Percentiles rank a stretch among this genome's conserved stretches.
Evolutionary conservation across 1,139 yeast species (phyloP).

Genomic region (Blastobotrys capitulatus): DNA sequence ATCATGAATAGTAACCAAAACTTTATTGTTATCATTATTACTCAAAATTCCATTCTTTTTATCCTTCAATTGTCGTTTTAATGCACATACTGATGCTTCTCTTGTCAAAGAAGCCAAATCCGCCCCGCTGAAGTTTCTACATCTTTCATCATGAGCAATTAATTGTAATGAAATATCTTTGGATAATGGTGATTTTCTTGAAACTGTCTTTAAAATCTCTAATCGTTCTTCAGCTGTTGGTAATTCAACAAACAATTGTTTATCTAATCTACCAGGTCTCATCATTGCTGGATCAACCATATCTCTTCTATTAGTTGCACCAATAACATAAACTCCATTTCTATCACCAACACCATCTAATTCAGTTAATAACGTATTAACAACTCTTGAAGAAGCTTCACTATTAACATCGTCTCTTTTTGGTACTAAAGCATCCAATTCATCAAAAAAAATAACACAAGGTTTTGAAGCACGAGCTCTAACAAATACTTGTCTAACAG

Average conservation of each 20-base stretch:
- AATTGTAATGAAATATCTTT: constrained; percentile 51
- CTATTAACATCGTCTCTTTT: constrained; percentile 79
- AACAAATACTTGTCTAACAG: constrained; percentile 81
- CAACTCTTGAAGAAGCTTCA: constrained; percentile 91
- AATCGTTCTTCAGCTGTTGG: constrained; percentile 73
- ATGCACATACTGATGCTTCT: constrained; percentile 87
- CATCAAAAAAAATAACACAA: constrained; percentile 89
- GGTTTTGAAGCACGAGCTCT: constrained; percentile 94
- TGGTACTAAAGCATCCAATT: constrained; percentile 92
- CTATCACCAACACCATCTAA: constrained; percentile 92
- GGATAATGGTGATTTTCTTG: constrained; percentile 71
- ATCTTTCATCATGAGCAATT: constrained; percentile 70
- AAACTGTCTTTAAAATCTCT: constrained; percentile 76
- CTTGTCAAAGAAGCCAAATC: constrained; percentile 87
- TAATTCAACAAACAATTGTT: constrained; percentile 83
- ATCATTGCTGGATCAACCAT: constrained; percentile 99
- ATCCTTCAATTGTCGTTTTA: constrained; percentile 44
- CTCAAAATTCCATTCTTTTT: constrained; percentile 26
- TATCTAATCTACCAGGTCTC: constrained; percentile 93
- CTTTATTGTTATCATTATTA: constrained; percentile 30
- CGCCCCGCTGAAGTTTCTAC: constrained; percentile 92
- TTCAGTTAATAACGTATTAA: constrained; percentile 88
- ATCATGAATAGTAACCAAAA: constrained; percentile 37
- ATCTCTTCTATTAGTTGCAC: constrained; percentile 97
- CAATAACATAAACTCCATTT: constrained; percentile 88